Conservation (phyloP, 2,329 filamentous ascomycete genomes). For the Fusarium sp. region DNA sequence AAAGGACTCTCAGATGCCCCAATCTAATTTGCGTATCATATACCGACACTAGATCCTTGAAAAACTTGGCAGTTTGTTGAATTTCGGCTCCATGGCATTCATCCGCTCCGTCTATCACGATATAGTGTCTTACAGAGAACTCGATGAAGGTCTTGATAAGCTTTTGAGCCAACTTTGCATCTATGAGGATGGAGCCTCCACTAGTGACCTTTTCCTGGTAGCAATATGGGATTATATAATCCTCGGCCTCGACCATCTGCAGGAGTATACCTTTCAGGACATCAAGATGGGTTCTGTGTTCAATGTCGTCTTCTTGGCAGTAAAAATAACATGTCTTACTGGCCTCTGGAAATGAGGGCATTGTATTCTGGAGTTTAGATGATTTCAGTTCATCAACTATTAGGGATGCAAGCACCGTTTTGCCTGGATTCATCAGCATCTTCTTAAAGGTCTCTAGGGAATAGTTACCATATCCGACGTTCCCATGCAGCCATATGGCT, state of each 20-base stretch:
- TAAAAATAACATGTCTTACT: constrained; percentile 2
- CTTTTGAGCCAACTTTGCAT: neutral
- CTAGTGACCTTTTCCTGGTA: neutral
- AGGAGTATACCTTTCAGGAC: neutral
- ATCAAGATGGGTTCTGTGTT: neutral
- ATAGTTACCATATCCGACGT: neutral
- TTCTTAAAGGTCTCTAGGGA: rapidly evolving
- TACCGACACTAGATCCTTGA: neutral
- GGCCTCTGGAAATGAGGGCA: neutral
- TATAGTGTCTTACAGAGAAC: neutral
- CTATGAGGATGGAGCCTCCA: neutral
- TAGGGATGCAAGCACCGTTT: neutral
- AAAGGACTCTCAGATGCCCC: neutral
- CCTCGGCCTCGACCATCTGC: neutral
- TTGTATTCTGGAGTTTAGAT: rapidly evolving
- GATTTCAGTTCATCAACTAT: neutral
- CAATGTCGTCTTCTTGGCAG: neutral
- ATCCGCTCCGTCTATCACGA: neutral
- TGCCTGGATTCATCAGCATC: neutral
- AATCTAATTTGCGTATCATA: neutral
- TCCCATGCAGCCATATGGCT: neutral
- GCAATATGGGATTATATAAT: neutral
- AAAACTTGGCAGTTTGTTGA: neutral
- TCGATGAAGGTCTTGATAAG: neutral
- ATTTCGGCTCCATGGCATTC: neutral